Conservation (phyloP, 176 grass and related monocot genomes). For the Carex pumila region DNA sequence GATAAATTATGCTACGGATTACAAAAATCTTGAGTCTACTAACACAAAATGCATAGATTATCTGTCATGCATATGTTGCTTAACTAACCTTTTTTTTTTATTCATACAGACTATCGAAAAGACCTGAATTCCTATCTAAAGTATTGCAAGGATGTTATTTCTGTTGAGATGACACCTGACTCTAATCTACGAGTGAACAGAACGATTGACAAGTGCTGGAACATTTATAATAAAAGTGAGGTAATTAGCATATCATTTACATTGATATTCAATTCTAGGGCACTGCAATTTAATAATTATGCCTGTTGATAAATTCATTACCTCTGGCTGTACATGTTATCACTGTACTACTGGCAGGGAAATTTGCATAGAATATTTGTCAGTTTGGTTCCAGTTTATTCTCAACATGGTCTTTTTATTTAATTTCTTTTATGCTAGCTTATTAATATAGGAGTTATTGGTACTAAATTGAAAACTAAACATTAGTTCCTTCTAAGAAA, state of each 20-base stretch:
- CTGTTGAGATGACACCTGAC: constrained; percentile 38
- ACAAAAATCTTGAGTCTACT: neutral
- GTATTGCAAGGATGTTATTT: constrained; percentile 71
- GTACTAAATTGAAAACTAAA: too few relatives aligned
- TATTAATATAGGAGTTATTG: neutral
- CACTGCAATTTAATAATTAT: neutral
- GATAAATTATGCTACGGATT: neutral
- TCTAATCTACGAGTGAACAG: constrained; percentile 37
- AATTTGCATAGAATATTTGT: too few relatives aligned
- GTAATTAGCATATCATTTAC: constrained; percentile 21
- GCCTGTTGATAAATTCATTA: neutral
- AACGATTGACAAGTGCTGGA: constrained; percentile 46
- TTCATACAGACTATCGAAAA: constrained; percentile 57
- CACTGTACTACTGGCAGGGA: neutral
- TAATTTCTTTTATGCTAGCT: neutral
- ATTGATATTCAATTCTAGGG: neutral
- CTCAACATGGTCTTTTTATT: neutral
- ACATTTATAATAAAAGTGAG: constrained; percentile 56
- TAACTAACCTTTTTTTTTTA: neutral
- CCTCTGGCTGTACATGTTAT: neutral
- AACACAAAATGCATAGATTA: neutral
- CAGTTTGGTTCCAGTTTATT: neutral
- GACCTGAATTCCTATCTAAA: constrained; percentile 69
- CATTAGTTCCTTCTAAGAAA: too few relatives aligned
- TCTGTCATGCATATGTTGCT: constrained; percentile 2